phyloP scores from a whole-genome alignment of 1,284 basidiomycete genomes.

The Earliella scabrosa region DNA sequence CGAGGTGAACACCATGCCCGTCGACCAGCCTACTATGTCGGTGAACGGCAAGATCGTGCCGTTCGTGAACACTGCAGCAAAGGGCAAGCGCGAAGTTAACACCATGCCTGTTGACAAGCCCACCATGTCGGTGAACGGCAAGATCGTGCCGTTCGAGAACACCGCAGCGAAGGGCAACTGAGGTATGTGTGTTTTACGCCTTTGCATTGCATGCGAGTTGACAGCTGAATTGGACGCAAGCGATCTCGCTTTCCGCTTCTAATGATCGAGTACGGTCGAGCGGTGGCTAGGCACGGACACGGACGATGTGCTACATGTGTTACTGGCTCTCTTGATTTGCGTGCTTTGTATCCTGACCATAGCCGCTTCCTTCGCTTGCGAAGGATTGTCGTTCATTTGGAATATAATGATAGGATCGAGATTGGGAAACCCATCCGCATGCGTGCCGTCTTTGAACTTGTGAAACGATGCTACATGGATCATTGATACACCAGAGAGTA shows the following conservation, averaged over 20 bases:
- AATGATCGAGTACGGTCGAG: slow-evolving; percentile 10
- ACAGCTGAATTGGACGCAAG: background rate
- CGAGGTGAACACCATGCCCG: slow-evolving; percentile 36
- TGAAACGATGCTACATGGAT: no score
- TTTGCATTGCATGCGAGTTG: background rate
- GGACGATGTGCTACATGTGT: slow-evolving; percentile 21
- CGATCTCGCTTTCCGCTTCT: background rate
- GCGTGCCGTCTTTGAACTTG: no score
- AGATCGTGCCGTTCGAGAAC: slow-evolving; percentile 22
- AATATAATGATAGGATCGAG: slow-evolving; percentile 30
- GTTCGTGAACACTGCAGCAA: slow-evolving; percentile 10
- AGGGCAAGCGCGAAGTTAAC: slow-evolving; percentile 33
- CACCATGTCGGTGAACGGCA: slow-evolving; percentile 29
- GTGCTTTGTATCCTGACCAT: slow-evolving; percentile 19
- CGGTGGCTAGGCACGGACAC: slow-evolving; percentile 3
- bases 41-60: slow-evolving; percentile 26
- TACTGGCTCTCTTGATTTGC: slow-evolving; percentile 22
- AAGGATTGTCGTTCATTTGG: slow-evolving; percentile 23
- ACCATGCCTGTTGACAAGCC: slow-evolving; percentile 36
- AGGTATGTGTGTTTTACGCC: background rate
- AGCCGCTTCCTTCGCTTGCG: slow-evolving; percentile 22
- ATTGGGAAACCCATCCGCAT: slow-evolving; percentile 14
- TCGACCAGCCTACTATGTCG: slow-evolving; percentile 31
- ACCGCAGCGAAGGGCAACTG: slow-evolving; percentile 16
- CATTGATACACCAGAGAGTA: background rate